Conservation (phyloP, 805 yeast species). For the Candida tallmaniae region DNA sequence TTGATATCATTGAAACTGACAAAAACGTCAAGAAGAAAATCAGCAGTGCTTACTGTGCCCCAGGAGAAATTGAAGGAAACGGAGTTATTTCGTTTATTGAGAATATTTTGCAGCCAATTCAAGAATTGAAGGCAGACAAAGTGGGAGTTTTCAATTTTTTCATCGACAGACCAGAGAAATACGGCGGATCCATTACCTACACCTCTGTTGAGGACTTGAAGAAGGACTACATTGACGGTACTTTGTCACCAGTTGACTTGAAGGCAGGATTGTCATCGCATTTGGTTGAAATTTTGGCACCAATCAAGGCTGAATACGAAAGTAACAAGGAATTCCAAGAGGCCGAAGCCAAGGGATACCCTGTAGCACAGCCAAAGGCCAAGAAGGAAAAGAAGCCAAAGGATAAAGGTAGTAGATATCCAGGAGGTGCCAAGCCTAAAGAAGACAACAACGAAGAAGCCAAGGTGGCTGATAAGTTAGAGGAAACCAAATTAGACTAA, state of each 20-base stretch:
- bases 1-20: slow-evolving; percentile 88
- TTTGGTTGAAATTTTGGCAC: slow-evolving; percentile 75
- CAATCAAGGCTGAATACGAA: slow-evolving; percentile 69
- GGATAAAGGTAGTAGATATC: slow-evolving; percentile 87
- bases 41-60: slow-evolving; percentile 89
- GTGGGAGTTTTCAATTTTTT: slow-evolving; percentile 56
- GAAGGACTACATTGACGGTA: slow-evolving; percentile 65
- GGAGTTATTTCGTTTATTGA: slow-evolving; percentile 86
- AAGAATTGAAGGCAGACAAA: slow-evolving; percentile 63
- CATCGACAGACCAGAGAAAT: slow-evolving; percentile 91
- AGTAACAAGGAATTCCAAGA: slow-evolving; percentile 67
- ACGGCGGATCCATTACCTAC: slow-evolving; percentile 89
- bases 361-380: slow-evolving; percentile 58
- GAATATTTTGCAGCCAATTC: slow-evolving; percentile 80
- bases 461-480: slow-evolving; percentile 33
- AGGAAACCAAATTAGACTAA: slow-evolving; percentile 23
- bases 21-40: slow-evolving; percentile 86
- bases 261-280: slow-evolving; percentile 88
- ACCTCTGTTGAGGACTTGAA: slow-evolving; percentile 62
- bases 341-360: slow-evolving; percentile 77
- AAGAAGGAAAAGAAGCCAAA: slow-evolving; percentile 74
- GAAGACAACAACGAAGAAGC: background rate
- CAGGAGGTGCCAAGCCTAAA: slow-evolving; percentile 44
- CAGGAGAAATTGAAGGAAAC: slow-evolving; percentile 85
- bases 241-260: slow-evolving; percentile 88